A percentile compares a stretch with the other conserved stretches of the same genome.
These are phyloP conservation scores for Hyphopichia burtonii DNA, from an alignment of 1,139 yeast species.

Conservation along the genomic window DNA sequence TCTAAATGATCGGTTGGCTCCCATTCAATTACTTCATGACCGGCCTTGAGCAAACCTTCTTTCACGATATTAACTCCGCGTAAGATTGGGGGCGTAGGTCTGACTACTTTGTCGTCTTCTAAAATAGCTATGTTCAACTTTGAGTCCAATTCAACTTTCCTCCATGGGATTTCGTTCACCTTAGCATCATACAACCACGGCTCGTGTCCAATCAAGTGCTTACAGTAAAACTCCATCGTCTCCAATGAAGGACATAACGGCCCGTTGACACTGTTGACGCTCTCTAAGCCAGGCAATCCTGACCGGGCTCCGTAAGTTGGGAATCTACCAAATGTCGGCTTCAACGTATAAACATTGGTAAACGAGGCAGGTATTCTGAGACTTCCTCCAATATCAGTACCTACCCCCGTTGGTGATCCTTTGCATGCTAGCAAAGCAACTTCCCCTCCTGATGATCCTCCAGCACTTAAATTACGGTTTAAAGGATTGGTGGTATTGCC, in stretches of 20 bases:
- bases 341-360: conserved; percentile 46
- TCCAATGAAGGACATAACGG: conserved; percentile 28
- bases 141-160: conserved; percentile 18
- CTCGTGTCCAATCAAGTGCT: conserved; percentile 22
- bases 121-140: conserved; percentile 31
- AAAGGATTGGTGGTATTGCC: conserved; percentile 34
- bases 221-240: conserved; percentile 27
- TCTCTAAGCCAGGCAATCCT: conserved; percentile 54
- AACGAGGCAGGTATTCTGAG: conserved; percentile 48
- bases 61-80: conserved; percentile 24
- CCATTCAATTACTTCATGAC: conserved; percentile 64
- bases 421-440: conserved; percentile 33
- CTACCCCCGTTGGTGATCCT: conserved; percentile 52
- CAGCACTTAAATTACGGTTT: conserved; percentile 30
- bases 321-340: conserved; percentile 49
- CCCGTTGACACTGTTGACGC: conserved; percentile 36
- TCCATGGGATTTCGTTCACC: conserved; percentile 32
- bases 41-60: conserved; percentile 36
- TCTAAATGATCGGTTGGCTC: conserved; percentile 38
- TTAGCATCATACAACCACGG: conserved; percentile 36
- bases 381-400: conserved; percentile 61
- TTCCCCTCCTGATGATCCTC: conserved; percentile 41
- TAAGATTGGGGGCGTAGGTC: conserved; percentile 40
- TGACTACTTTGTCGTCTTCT: conserved; percentile 28
- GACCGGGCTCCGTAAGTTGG: conserved; percentile 53